Evolutionary conservation across 257 asterid genomes (phyloP).

Genomic region (Knoxia roxburghii): DNA sequence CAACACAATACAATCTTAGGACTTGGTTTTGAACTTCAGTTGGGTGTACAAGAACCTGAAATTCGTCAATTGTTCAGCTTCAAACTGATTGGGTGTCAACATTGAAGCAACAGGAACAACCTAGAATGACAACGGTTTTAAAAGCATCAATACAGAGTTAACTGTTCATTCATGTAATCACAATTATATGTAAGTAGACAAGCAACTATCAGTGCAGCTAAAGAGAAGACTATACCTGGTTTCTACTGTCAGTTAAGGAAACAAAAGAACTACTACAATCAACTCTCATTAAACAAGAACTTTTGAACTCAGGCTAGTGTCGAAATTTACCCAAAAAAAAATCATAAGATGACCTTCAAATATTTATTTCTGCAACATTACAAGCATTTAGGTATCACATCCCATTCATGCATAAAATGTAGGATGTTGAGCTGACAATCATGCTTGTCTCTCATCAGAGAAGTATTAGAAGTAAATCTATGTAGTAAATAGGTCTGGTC

Average conservation of each 20-base stretch:
- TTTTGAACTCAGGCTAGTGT: background rate
- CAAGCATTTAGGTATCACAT: background rate
- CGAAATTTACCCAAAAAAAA: background rate
- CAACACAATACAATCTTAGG: constrained; percentile 1
- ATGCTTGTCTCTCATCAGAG: background rate
- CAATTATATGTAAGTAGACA: background rate
- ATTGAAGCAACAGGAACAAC: constrained; percentile 95
- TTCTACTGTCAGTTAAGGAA: background rate
- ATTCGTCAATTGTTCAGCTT: constrained; percentile 84
- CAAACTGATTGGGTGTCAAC: constrained; percentile 98
- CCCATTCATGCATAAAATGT: constrained; percentile 1
- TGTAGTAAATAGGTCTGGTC: background rate
- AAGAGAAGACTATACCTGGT: background rate
- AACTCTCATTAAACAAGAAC: too few relatives aligned
- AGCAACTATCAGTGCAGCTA: background rate
- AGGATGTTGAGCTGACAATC: background rate
- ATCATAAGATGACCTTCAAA: background rate
- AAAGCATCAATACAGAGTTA: constrained; percentile 20
- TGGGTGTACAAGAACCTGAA: constrained; percentile 51
- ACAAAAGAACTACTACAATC: background rate
- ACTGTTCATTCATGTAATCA: background rate
- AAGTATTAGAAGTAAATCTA: background rate
- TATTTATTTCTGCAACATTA: background rate
- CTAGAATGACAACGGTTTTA: constrained; percentile 32
- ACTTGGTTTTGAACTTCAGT: constrained; percentile 9